Percentiles rank a stretch among this genome's conserved stretches.
Conservation (phyloP, 345 rosid genomes). For the Euphorbia pulcherrima region DNA sequence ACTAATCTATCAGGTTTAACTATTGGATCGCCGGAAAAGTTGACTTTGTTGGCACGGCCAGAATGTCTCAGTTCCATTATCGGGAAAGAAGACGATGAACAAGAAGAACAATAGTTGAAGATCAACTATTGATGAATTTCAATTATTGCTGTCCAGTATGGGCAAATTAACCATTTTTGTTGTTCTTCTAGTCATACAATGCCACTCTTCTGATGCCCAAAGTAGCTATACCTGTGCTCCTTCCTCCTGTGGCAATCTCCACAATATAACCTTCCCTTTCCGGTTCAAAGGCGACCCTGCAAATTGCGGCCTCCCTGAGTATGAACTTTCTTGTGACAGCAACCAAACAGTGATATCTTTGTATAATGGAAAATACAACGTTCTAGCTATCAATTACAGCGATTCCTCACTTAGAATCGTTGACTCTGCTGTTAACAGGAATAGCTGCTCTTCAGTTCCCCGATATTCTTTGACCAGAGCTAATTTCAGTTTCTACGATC, state of each 20-base stretch:
- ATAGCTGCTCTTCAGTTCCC: slow-evolving; percentile 20
- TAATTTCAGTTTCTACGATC: slow-evolving; percentile 1
- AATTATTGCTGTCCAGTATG: background rate
- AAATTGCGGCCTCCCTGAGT: slow-evolving; percentile 9
- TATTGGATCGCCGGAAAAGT: background rate
- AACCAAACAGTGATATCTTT: slow-evolving; percentile 16
- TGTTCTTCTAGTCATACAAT: background rate
- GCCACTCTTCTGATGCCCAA: background rate
- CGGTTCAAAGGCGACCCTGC: slow-evolving; percentile 21
- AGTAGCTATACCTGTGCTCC: background rate
- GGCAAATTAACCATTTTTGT: background rate
- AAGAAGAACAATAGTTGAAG: background rate
- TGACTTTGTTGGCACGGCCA: background rate
- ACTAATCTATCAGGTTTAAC: background rate
- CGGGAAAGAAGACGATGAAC: no score
- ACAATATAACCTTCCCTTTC: slow-evolving; percentile 28
- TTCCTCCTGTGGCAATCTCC: slow-evolving; percentile 32
- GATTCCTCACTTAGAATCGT: slow-evolving; percentile 13
- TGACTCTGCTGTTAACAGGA: background rate
- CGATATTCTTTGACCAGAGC: background rate
- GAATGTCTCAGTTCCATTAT: no score
- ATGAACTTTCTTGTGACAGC: slow-evolving; percentile 24
- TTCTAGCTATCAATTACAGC: slow-evolving; percentile 20
- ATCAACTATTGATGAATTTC: background rate
- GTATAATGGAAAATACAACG: slow-evolving; percentile 14